Base-by-base conservation (phyloP, 192 early-diverging fungal species). In the Coemansia sp. region DNA sequence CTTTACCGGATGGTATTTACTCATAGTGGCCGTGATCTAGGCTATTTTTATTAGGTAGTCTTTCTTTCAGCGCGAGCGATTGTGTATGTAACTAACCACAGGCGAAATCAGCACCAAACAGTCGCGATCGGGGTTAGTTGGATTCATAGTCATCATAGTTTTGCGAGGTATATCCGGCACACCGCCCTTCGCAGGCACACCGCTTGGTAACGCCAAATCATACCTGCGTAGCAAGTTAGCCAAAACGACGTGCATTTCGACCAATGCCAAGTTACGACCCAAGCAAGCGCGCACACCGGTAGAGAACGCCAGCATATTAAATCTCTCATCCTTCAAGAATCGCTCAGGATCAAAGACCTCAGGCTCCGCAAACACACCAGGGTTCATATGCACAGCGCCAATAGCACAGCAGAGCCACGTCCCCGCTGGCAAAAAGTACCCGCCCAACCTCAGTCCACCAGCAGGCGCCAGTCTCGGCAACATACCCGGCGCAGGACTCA, bases 221-320 rank as follows among this genome's bases (percentile, higher is more conserved):
- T 74, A 85, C 59, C 64, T 37, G 5, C 69, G 68, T 10, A 87
- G 64, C 23, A 87, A 42, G 60, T 77, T 78, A 19, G 72, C 64
- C 57, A 87, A 53, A 21, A 84, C 74, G 0, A 85, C 38, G 32
- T 77, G 62, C 85, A 87, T 76, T 62, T 86, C 85, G 6, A 84
- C 60, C 5, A 78, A 62, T 8, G 86, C 86, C 72, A 87, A 61
- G 64, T 82, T 79, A 21, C 76, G 69, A 19, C 85, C 85, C 42
- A 85, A 45, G 17, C 86, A 87, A 4, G 82, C 75, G 5, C 85
- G 82, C 29, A 80, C 78, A n/a, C 86, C 86, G 4, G 67, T 76
- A 0, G 86, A 81, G 55, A 87, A 87, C 19, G 82, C 71, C 51
- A 86, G 11, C 70, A 78, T 19, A 51, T 70, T 77, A 5, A 66